Evolutionary conservation across 1,284 basidiomycete species (phyloP).

Genomic region (Gomphus bonarii): DNA sequence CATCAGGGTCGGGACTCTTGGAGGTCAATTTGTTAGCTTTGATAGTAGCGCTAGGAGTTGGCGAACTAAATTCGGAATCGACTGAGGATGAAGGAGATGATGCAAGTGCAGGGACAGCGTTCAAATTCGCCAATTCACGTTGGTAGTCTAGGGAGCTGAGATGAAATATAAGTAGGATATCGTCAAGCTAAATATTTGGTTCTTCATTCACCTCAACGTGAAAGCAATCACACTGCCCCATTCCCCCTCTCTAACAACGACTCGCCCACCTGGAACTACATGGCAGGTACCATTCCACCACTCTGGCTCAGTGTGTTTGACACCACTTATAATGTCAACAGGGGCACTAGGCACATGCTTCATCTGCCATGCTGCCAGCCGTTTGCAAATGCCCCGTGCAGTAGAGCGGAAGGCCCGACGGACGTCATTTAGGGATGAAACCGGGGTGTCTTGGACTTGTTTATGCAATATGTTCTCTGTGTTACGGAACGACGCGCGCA

Average conservation of each 20-base stretch:
- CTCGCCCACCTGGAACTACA: constrained; percentile 53
- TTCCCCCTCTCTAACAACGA: constrained; percentile 59
- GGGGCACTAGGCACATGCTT: constrained; percentile 35
- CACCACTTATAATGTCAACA: constrained; percentile 16
- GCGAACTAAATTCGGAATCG: constrained; percentile 16
- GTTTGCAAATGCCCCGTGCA: constrained; percentile 37
- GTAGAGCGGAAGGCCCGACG: constrained; percentile 43
- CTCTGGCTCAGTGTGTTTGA: constrained; percentile 37
- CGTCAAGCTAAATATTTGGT: not conserved
- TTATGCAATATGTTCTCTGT: constrained; percentile 48
- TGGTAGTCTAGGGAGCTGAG: constrained; percentile 50
- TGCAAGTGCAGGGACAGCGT: not conserved
- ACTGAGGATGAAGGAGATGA: constrained; percentile 18
- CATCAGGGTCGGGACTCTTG: constrained; percentile 43
- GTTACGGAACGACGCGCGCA: constrained; percentile 47
- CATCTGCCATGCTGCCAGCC: constrained; percentile 51
- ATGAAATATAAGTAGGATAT: not conserved
- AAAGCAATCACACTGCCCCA: constrained; percentile 70
- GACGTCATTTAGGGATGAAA: constrained; percentile 47
- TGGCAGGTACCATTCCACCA: constrained; percentile 57
- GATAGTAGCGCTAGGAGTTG: constrained; percentile 26
- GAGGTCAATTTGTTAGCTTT: constrained; percentile 33
- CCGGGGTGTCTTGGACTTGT: constrained; percentile 37
- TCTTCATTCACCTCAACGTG: constrained; percentile 43
- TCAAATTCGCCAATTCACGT: constrained; percentile 42